Percentiles rank a stretch among this genome's conserved stretches.
phyloP scores from a whole-genome alignment of 2,329 filamentous ascomycete genomes.

The Tolypocladium paradoxum region DNA sequence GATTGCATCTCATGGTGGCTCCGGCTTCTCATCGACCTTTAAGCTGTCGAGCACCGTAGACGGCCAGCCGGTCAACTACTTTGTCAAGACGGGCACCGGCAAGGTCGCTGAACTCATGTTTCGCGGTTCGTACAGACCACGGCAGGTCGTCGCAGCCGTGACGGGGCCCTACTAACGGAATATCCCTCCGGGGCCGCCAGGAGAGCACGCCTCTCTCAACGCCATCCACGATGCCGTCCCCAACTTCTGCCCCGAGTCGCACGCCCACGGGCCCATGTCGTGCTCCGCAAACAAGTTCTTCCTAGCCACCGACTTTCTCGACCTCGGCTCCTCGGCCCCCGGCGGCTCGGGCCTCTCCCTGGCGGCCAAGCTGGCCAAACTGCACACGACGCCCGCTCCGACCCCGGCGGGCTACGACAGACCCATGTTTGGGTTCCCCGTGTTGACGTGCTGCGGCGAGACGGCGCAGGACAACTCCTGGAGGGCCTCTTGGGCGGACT shows the following conservation, averaged over 20 bases:
- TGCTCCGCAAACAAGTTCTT: constrained; percentile 41
- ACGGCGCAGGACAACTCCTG: constrained; percentile 73
- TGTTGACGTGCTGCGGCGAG: constrained; percentile 76
- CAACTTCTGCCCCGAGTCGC: constrained; percentile 62
- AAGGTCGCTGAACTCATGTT: constrained; percentile 58
- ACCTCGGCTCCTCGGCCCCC: constrained; percentile 39
- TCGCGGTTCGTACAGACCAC: constrained; percentile 32
- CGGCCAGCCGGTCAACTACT: constrained; percentile 46
- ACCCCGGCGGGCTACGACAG: constrained; percentile 43
- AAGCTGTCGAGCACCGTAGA: constrained; percentile 38
- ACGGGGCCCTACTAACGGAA: background rate
- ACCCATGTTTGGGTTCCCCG: constrained; percentile 73
- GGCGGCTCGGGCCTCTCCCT: constrained; percentile 45
- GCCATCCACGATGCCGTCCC: constrained; percentile 65
- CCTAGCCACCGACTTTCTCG: constrained; percentile 70
- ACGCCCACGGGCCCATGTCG: constrained; percentile 56
- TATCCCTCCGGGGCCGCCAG: constrained; percentile 25
- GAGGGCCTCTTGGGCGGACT: constrained; percentile 67
- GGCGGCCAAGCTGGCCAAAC: constrained; percentile 63
- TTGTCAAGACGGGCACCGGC: constrained; percentile 61
- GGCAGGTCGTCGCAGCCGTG: background rate
- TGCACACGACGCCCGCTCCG: constrained; percentile 69
- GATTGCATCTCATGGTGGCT: constrained; percentile 52
- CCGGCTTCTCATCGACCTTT: constrained; percentile 58
- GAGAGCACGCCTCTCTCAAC: constrained; percentile 76